Base-by-base conservation (phyloP, 2,329 filamentous ascomycete genomes). In the Elsinoe necatrix region DNA sequence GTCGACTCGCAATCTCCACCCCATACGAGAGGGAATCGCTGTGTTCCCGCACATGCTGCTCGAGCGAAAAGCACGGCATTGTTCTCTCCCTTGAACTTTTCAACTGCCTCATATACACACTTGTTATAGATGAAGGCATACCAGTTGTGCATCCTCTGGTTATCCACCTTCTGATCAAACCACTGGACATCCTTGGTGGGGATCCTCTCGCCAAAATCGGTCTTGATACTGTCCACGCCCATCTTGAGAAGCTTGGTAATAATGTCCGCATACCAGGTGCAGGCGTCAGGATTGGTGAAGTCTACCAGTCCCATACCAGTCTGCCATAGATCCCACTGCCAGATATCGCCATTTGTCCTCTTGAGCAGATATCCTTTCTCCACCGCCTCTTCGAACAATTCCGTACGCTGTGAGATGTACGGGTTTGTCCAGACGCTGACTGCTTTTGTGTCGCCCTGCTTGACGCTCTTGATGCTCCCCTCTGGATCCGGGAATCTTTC, bases 261-360 rank as follows among this genome's bases (percentile, higher is more conserved):
- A 61, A 85, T 84, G 3, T 68, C 69, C 16, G 74, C 73, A 64
- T 83, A 89, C 86, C 86, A 89, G 23, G 74, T 69, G 57, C 77
- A 77, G 1, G 86, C 85, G 0, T 75, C 80, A 0, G 84, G 85
- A 68, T 88, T 89, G 5, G 86, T 89, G 65, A 89, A 85, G 65
- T 89, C 85, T 12, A 89, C 75, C 1, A 89, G 72, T 2, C 80
- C 85, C 85, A 89, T 89, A 34, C 86, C 86, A 1, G 84, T 84
- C 66, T 89, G 85, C 86, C 86, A 89, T 41, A 86, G 71, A 63
- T 89, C 85, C 83, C 84, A 87, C 69, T 89, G 85, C 81, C 82
- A 89, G 20, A 88, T 72, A 60, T 85, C 82, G 11, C 83, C 84
- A 63, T 66, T 87, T 61, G 78, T 81, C 25, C 84, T 80, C 72